Percentiles rank a stretch among this genome's conserved stretches.
These are phyloP conservation scores for Camelina laxa DNA, from an alignment of 345 rosid genomes.

Conservation along the genomic window DNA sequence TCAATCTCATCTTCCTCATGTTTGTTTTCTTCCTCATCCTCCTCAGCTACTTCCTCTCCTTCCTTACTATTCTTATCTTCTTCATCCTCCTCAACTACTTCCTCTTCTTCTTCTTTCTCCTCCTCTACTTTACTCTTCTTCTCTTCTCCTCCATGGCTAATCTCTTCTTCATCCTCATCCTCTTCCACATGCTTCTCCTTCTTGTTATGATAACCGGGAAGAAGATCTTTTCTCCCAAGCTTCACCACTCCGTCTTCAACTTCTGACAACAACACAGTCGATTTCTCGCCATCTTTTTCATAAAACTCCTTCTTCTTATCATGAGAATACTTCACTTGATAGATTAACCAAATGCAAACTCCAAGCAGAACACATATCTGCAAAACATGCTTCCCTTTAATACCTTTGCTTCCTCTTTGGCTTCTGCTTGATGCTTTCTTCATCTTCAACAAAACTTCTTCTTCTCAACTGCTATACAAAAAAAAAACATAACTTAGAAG, in stretches of 20 bases:
- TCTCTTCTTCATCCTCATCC: constrained; percentile 49
- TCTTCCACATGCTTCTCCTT: constrained; percentile 57
- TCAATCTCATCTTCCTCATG: constrained; percentile 50
- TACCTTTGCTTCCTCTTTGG: constrained; percentile 70
- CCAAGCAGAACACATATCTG: constrained; percentile 82
- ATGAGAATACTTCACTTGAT: constrained; percentile 89
- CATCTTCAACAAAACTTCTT: constrained; percentile 44
- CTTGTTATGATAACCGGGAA: constrained; percentile 51
- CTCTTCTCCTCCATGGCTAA: constrained; percentile 38
- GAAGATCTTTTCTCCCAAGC: constrained; percentile 78
- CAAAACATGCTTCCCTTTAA: constrained; percentile 67
- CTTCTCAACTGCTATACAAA: constrained; percentile 36
- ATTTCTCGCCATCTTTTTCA: constrained; percentile 53
- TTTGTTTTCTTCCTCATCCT: constrained; percentile 51
- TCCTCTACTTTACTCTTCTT: constrained; percentile 40
- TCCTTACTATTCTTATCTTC: constrained; percentile 49
- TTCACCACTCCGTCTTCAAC: constrained; percentile 46
- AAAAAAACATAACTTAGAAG: constrained; percentile 27
- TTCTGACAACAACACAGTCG: constrained; percentile 37
- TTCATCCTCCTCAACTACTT: constrained; percentile 51
- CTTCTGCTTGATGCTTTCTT: constrained; percentile 68
- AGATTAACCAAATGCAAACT: constrained; percentile 84
- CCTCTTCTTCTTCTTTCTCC: constrained; percentile 46
- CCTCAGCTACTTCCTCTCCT: constrained; percentile 54
- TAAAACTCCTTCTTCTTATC: constrained; percentile 82